A percentile compares a stretch with the other conserved stretches of the same genome.
Conservation (phyloP, 225 moss, liverwort and hornwort species). For the Pseudoscleropodium purum region DNA sequence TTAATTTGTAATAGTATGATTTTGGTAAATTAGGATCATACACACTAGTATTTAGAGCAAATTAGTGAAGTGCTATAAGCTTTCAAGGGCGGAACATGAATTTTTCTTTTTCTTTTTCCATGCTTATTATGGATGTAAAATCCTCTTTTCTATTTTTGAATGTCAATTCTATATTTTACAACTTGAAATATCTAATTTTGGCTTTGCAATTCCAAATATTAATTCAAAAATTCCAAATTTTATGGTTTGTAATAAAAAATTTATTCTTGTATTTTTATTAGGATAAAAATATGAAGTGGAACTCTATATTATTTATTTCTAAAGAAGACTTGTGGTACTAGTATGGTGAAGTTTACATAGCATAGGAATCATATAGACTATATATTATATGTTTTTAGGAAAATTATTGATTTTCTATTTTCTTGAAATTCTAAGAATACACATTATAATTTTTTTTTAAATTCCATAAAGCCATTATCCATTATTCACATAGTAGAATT, state of each 20-base stretch:
- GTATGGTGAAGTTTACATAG: too few species aligned
- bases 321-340: too few species aligned
- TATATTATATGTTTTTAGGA: fast-evolving
- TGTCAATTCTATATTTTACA: fast-evolving
- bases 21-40: background rate
- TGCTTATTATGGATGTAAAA: background rate
- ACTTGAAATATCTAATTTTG: too few species aligned
- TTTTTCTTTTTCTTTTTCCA: background rate
- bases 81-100: background rate
- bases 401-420: too few species aligned
- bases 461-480: background rate
- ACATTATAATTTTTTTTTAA: background rate
- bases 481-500: background rate
- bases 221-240: background rate
- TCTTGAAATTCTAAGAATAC: background rate
- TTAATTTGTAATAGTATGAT: background rate
- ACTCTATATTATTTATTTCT: background rate
- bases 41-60: background rate
- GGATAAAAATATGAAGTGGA: background rate
- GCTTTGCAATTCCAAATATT: background rate
- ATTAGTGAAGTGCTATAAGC: background rate
- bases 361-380: too few species aligned
- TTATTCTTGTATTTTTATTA: fast-evolving
- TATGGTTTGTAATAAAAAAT: fast-evolving
- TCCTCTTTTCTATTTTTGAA: background rate